Base-by-base conservation (phyloP, 192 early-diverging fungal genomes). In the Cladochytrium replicatum region DNA sequence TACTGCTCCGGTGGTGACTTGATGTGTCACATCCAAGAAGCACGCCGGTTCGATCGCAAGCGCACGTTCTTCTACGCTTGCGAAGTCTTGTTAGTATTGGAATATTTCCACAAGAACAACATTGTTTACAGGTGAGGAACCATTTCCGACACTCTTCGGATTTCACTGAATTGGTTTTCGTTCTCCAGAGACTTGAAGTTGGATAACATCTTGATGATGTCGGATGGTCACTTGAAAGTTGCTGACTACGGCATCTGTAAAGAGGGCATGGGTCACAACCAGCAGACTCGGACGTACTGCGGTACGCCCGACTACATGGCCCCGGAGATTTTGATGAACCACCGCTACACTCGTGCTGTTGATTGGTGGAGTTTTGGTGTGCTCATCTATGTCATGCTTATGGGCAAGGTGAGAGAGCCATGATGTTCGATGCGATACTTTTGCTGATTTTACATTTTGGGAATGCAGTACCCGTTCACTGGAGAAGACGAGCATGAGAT, bases 231-330 rank as follows among this genome's bases (percentile, higher is more conserved):
- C 43, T 78, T 89, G 53, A 90, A 90, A 66, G 75, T 91, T 46
- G 87, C 87, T 19, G 88, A 91, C 67, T 90, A 89, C 61, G 88
- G 88, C 32, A 65, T 90, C 41, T 91, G 88, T 62, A 91, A 26
- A 19, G 13, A 6, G 4, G 24, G 6, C 22, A 26, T 13, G 22
- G 61, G 61, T 6, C 72, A 69, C 48, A 69, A 69, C n/a, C 53
- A 50, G 41, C 59, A 64, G 3, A 75, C 73, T 13, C 53, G 62
- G 13, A 72, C 73, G 7, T 75, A 70, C 61, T 75, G 73, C 51
- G 73, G 73, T n/a, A 98, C 94, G 8, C 91, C 93, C 11, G 94
- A 98, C 60, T 98, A 93, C 58, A 98, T 98, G 93, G 93, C 94
- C 1, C 94, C 94, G 29, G 94, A 98, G 62, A 90, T 98, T 42